Conservation (phyloP, 2,329 filamentous ascomycete species). For the Fusarium nisikadoi region DNA sequence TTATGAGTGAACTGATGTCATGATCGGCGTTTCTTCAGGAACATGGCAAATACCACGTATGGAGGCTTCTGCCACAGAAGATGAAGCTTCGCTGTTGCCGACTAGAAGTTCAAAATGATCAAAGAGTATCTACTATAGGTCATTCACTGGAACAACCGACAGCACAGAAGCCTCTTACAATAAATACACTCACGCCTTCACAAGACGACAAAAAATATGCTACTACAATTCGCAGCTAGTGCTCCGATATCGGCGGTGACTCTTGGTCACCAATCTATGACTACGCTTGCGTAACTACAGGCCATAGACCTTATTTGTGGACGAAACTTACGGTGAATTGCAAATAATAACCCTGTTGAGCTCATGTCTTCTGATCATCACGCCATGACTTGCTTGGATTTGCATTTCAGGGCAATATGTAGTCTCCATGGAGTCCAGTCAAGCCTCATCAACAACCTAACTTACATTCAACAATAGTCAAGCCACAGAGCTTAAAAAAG, state of each 20-base stretch:
- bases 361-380: background rate
- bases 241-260: conserved; percentile 15
- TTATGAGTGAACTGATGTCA: conserved; percentile 4
- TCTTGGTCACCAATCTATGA: background rate
- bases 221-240: background rate
- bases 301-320: background rate
- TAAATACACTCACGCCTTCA: background rate
- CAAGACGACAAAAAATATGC: background rate
- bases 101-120: background rate
- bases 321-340: background rate
- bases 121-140: background rate
- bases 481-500: conserved; percentile 23
- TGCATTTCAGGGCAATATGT: background rate
- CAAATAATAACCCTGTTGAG: background rate
- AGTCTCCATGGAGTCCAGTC: background rate
- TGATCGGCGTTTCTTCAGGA: conserved; percentile 13
- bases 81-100: background rate
- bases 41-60: conserved; percentile 5
- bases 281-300: background rate
- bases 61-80: conserved; percentile 23
- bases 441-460: background rate
- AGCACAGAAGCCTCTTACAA: background rate
- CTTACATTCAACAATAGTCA: conserved; percentile 20
- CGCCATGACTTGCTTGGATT: background rate
- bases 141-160: background rate